phyloP scores from a whole-genome alignment of 176 grass and related monocot genomes.

The Musa itinerans region DNA sequence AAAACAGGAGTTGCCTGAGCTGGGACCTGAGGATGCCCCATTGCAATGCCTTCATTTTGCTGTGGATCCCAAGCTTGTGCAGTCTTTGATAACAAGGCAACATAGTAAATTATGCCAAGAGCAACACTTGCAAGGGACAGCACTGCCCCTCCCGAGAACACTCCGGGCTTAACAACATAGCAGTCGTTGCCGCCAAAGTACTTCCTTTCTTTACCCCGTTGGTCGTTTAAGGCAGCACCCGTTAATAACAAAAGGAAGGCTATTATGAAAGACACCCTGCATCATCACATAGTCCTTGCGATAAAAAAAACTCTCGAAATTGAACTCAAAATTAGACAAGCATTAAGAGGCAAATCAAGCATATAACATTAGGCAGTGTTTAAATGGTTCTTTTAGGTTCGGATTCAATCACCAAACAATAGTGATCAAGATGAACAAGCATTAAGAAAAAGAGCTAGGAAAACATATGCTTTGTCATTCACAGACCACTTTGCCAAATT shows the following conservation, averaged over 20 bases:
- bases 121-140: constrained; percentile 40
- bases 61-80: constrained; percentile 9
- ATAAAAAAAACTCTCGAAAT: too few species aligned
- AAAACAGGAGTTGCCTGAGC: constrained; percentile 20
- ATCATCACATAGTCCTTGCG: too few species aligned
- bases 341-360: too few species aligned
- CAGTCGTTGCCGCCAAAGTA: constrained; percentile 63
- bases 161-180: constrained; percentile 85
- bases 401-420: too few species aligned
- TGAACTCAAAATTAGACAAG: too few species aligned
- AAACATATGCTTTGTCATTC: too few species aligned
- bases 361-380: too few species aligned
- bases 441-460: too few species aligned
- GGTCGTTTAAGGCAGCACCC: constrained; percentile 70
- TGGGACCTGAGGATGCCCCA: constrained; percentile 21
- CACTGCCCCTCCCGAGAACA: constrained; percentile 75
- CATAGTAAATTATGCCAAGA: constrained; percentile 30
- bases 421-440: too few species aligned
- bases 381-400: too few species aligned
- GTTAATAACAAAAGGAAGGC: constrained; percentile 70
- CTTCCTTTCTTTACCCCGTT: constrained; percentile 69
- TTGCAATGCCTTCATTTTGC: constrained; percentile 25
- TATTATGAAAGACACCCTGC: constrained; percentile 25
- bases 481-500: too few species aligned
- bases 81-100: constrained; percentile 37